Base-by-base conservation (phyloP, 1,139 yeast species). In the Hemisphaericaspora lyxosophila region DNA sequence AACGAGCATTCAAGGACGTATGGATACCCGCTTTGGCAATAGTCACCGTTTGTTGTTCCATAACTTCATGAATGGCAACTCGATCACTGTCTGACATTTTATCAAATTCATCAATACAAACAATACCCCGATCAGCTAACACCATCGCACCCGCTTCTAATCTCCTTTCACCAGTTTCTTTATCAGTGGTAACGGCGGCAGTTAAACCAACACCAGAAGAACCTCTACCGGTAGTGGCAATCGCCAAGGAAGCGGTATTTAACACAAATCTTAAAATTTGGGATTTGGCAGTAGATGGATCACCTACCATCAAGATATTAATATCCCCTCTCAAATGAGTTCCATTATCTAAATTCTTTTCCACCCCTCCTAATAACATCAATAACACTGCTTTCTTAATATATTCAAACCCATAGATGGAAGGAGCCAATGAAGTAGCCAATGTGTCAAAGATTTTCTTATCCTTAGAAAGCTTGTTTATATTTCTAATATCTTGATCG, bases 101-200 rank as follows among this genome's bases (percentile, higher is more conserved):
- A 67, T 92, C 98, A 57, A 92, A 92, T 70, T 92, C 98, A 73
- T 92, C 98, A 57, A 92, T 94, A 76, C 98, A 92, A 31, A 92
- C 97, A 44, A 94, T 76, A 48, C 99, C 99, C 50, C 97, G 74
- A 63, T 92, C 98, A 8, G 97, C 99, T 47, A 94, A 70, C 33
- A 92, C 98, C 98, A 92, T 92, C 3, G 99, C 99, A 73, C 99
- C 99, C 0, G 98, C 99, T 64, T 94, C 98, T 48, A 92, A 70
- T 52, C 96, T 77, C 57, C 97, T 75, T 67, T 92, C 99, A 38
- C 98, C 98, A 1, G 98, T 92, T 62, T 92, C 98, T 54, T 84
- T 84, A 62, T 92, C 99, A 3, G 92, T 80, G 3, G 97, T 90
- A 4, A 92, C 99, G 0, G 99, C 98, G 11, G 99, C 99, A 0